Base-by-base conservation (phyloP, 805 yeast species). In the Deakozyma indianensis region DNA sequence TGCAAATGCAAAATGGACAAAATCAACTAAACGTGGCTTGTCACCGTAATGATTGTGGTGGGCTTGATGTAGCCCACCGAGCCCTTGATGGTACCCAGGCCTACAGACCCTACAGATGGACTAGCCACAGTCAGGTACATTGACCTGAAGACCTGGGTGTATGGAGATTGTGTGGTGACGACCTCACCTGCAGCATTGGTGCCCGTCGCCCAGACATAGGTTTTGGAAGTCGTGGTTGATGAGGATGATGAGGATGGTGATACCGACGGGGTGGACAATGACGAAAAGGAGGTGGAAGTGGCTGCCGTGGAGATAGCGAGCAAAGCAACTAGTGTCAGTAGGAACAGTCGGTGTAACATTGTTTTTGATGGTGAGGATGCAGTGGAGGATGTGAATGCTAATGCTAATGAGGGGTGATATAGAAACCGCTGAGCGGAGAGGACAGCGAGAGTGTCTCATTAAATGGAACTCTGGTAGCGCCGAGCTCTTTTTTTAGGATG, bases 41-140 rank as follows among this genome's bases (percentile, higher is more conserved):
- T n/a, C n/a, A n/a, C n/a, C 14, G 28, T 25, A 14, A 25, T 7
- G 14, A 9, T 9, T 25, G 14, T 25, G 14, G 28, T 32, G 16
- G 18, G 5, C 18, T n/a, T 32, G 38, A 52, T 55, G 16, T 48
- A 38, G 27, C 96, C 97, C 3, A 85, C 74, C 0, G 68, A 60
- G 2, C 95, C 95, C 1, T 68, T 51, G 14, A 77, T 55, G 2
- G 82, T 62, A 0, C 96, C 96, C 43, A 90, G 58, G 0, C 96
- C 96, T 41, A 87, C 70, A 3, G 73, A 57, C 1, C 96, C 97
- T 0, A 76, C 52, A 5, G 74, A 60, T 1, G 78, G 78, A 0
- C 66, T 45, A 0, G 70, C 68, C 1, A 77, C 63, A 2, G 73
- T 18, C 53, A 28, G 48, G 18, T 55, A 68, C 43, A 62, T 48